These are phyloP conservation scores for Poronia punctata DNA, from an alignment of 495 filamentous ascomycete genomes.

Conservation along the genomic window DNA sequence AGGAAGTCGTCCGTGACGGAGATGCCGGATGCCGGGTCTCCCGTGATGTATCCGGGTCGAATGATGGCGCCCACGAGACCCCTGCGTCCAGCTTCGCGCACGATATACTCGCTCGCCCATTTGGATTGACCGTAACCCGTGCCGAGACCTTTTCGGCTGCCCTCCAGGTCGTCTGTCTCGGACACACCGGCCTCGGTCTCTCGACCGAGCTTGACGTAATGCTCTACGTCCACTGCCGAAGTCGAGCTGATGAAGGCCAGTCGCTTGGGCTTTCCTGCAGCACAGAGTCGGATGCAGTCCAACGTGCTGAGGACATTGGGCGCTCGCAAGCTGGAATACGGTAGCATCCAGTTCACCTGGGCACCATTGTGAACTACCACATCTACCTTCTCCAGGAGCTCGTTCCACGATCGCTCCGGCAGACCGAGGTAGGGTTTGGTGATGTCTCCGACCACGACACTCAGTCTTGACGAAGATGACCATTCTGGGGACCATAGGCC, in stretches of 20 bases:
- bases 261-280: constrained; percentile 59
- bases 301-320: constrained; percentile 67
- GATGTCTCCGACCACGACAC: constrained; percentile 66
- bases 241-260: constrained; percentile 73
- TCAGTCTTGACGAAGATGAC: constrained; percentile 44
- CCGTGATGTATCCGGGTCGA: constrained; percentile 79
- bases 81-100: constrained; percentile 71
- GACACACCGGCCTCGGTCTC: constrained; percentile 30
- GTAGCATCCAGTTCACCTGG: constrained; percentile 73
- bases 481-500: constrained; percentile 75
- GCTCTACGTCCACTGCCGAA: constrained; percentile 59
- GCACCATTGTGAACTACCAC: constrained; percentile 90
- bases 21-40: constrained; percentile 64
- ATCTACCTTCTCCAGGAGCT: constrained; percentile 58
- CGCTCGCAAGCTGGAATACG: constrained; percentile 54
- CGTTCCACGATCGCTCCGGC: constrained; percentile 53
- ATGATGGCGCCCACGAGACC: constrained; percentile 74
- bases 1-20: constrained; percentile 89
- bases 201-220: constrained; percentile 60
- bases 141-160: constrained; percentile 5
- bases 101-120: constrained; percentile 73
- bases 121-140: constrained; percentile 84
- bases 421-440: constrained; percentile 66
- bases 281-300: constrained; percentile 58
- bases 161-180: constrained; percentile 21